phyloP scores from a whole-genome alignment of 495 filamentous ascomycete species.

The Aspergillus sparsus region DNA sequence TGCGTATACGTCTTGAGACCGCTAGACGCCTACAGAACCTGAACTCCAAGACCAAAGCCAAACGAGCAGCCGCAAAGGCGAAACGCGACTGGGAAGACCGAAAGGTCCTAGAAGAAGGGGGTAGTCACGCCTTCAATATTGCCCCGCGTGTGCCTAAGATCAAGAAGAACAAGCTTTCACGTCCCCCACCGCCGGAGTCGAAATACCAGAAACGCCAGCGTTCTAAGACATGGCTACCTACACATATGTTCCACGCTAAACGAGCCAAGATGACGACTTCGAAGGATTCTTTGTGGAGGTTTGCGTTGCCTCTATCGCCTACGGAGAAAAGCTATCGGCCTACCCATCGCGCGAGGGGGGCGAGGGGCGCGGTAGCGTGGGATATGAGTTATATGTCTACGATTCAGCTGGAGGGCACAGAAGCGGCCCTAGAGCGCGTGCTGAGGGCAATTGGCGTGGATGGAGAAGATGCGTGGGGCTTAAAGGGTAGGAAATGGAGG shows the following conservation, averaged over 20 bases:
- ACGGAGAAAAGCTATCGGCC: constrained; percentile 86
- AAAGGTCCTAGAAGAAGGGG: constrained; percentile 34
- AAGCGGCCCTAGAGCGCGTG: constrained; percentile 61
- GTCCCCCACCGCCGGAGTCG: constrained; percentile 62
- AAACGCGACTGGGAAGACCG: constrained; percentile 36
- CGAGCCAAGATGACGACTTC: constrained; percentile 82
- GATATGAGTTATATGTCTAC: constrained; percentile 96
- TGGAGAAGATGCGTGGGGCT: constrained; percentile 58
- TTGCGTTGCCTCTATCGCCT: constrained; percentile 78
- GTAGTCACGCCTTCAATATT: constrained; percentile 40
- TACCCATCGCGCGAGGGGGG: constrained; percentile 77
- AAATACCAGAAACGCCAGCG: constrained; percentile 84
- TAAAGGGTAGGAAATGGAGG: constrained; percentile 71
- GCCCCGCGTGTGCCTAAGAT: constrained; percentile 64
- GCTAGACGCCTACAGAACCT: constrained; percentile 70
- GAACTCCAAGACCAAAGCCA: constrained; percentile 56
- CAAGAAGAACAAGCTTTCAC: constrained; percentile 67
- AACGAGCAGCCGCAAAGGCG: constrained; percentile 39
- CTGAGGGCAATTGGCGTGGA: constrained; percentile 60
- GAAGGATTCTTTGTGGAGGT: constrained; percentile 81
- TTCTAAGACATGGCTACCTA: constrained; percentile 92
- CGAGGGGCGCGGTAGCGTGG: constrained; percentile 74
- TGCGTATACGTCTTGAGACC: constrained; percentile 79
- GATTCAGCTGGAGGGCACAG: constrained; percentile 71
- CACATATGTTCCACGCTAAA: constrained; percentile 92